phyloP scores from a whole-genome alignment of 768 basidiomycete species.

The Pisolithus microcarpus region DNA sequence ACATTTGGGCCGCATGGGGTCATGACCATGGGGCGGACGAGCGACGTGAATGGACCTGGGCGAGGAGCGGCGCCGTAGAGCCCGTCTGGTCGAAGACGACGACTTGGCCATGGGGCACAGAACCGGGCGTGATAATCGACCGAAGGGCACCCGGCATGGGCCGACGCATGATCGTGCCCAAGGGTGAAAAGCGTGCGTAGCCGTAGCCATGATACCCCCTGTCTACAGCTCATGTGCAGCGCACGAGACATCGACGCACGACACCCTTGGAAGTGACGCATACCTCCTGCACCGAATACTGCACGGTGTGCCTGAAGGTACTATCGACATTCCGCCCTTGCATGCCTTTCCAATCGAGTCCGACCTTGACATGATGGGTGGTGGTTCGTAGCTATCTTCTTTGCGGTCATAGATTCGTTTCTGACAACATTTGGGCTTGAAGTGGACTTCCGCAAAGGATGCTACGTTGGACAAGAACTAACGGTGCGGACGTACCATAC shows the following conservation, averaged over 20 bases:
- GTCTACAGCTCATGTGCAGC: constrained; percentile 31
- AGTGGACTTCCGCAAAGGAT: constrained; percentile 97
- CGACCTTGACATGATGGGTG: constrained; percentile 92
- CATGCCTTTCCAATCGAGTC: constrained; percentile 91
- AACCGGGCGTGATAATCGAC: constrained; percentile 50
- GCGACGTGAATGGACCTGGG: constrained; percentile 43
- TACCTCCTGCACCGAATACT: constrained; percentile 76
- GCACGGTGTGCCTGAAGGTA: constrained; percentile 85
- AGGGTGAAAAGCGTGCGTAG: constrained; percentile 68
- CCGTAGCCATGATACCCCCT: not conserved
- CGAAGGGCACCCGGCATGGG: constrained; percentile 77
- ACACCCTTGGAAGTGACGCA: constrained; percentile 42
- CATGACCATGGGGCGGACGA: constrained; percentile 34
- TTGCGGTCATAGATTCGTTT: not conserved
- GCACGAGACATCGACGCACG: constrained; percentile 48
- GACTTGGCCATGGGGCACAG: constrained; percentile 55
- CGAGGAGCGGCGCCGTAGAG: constrained; percentile 71
- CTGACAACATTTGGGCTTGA: constrained; percentile 9
- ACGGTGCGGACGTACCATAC: constrained; percentile 96
- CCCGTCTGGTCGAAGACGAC: constrained; percentile 53
- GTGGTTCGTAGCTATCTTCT: constrained; percentile 47
- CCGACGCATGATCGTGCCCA: constrained; percentile 56
- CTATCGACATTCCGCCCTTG: constrained; percentile 63
- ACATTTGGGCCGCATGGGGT: constrained; percentile 81
- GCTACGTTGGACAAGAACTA: constrained; percentile 96